phyloP scores from a whole-genome alignment of 179 eudicot species.

The Gypsophila paniculata region DNA sequence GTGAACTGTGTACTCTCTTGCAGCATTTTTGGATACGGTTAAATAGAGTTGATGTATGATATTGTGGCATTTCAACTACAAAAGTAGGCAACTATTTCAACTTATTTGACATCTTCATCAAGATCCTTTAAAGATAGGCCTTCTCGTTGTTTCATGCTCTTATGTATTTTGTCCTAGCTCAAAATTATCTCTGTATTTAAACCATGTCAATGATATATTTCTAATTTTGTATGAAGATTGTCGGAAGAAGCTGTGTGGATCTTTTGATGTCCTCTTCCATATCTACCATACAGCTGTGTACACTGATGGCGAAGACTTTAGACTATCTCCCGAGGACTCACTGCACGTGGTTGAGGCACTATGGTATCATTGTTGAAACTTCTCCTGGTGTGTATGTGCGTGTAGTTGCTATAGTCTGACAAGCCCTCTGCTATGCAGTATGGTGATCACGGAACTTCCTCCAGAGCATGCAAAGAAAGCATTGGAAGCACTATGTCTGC shows the following conservation, averaged over 20 bases:
- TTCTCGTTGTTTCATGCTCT: not conserved
- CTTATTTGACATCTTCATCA: slow-evolving; percentile 1
- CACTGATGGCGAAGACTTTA: slow-evolving; percentile 79
- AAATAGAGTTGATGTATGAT: not conserved
- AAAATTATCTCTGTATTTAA: not conserved
- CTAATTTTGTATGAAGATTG: slow-evolving; percentile 55
- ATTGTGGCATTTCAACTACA: slow-evolving; percentile 7
- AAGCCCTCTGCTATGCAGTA: no score
- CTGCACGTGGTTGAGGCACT: slow-evolving; percentile 93
- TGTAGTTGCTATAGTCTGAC: slow-evolving; percentile 14
- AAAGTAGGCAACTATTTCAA: not conserved
- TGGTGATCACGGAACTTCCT: slow-evolving; percentile 95
- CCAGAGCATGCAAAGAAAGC: slow-evolving; percentile 94
- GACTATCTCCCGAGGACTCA: slow-evolving; percentile 92
- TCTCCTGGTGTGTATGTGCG: not conserved
- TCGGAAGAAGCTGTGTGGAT: slow-evolving; percentile 86
- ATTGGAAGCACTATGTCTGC: slow-evolving; percentile 84
- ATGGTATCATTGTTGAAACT: slow-evolving; percentile 44
- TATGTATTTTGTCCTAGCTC: not conserved
- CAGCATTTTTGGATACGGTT: not conserved
- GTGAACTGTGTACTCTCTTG: not conserved
- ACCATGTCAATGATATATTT: slow-evolving; percentile 10
- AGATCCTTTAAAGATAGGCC: slow-evolving; percentile 6
- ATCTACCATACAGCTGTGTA: slow-evolving; percentile 79
- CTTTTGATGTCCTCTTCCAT: slow-evolving; percentile 90